Evolutionary conservation across 768 basidiomycete genomes (phyloP), one percentile per base, ranked within the genome.

Genomic region (Crepidotus variabilis): DNA sequence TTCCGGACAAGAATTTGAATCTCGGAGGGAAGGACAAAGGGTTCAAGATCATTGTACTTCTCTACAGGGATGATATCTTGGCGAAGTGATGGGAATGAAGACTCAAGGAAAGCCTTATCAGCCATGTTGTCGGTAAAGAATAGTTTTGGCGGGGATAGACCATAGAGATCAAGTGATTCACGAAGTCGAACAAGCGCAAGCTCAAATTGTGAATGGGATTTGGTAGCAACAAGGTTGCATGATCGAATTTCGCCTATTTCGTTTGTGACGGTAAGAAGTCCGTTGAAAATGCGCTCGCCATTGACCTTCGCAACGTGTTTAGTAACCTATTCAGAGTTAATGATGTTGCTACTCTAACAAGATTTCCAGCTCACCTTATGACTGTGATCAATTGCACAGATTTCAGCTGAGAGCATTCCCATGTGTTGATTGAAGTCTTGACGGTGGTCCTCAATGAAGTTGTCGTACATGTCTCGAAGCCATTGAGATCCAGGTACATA

Each of bases 71-170:
- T 36, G n/a, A 65, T 59, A 48, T 52, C 54, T 1, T 43, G n/a
- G 10, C 45, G 50, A 20, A 68, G 62, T 1, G 62, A 62, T 0
- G 62, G 59, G 33, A 68, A 69, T 2, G 57, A 58, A 0, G 32
- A 16, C 45, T 62, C 61, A 13, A 64, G 58, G 10, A 62, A 65
- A 1, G 55, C 48, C 51, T 68, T 71, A 47, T 72, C 71, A 0
- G 60, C 48, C 50, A 72, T 65, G 46, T 65, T 70, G 47, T 74
- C 69, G 0, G 70, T 72, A 55, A 64, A 72, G 11, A 71, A 53
- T 6, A 68, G n/a, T 0, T n/a, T 0, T 33, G 66, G 63, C 20
- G 66, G 57, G 1, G 45, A n/a, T 36, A 69, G 69, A 1, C 71
- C 67, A 60, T 69, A 73, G 10, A 57, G 53, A 0, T 60, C 20